Percentiles rank a stretch among this genome's conserved stretches.
phyloP scores from a whole-genome alignment of 768 basidiomycete species.

The Boletus barrowsii region DNA sequence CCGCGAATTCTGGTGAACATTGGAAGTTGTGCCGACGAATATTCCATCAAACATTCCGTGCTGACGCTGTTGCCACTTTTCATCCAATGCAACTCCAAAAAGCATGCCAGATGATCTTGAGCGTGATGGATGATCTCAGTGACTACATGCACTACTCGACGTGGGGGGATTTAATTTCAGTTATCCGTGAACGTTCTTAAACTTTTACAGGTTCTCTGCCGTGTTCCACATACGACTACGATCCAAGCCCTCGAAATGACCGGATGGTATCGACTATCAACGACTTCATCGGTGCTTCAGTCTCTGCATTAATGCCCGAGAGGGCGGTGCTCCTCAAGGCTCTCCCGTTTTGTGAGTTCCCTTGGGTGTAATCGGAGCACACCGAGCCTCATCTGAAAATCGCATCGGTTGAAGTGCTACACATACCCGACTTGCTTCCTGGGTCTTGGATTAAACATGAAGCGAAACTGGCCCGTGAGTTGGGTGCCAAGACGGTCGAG shows the following conservation, averaged over 20 bases:
- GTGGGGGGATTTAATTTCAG: not conserved
- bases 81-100: not conserved
- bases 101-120: not conserved
- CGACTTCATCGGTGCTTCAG: not conserved
- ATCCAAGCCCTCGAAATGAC: not conserved
- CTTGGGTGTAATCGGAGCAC: not conserved
- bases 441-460: not conserved
- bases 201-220: not conserved
- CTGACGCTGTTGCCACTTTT: not conserved
- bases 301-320: not conserved
- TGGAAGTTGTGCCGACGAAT: not conserved
- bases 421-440: not conserved
- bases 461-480: not conserved
- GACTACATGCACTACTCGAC: not conserved
- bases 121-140: not conserved
- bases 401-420: not conserved
- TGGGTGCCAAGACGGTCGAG: not conserved
- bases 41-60: not conserved
- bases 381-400: too few relatives aligned
- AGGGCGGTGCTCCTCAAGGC: not conserved
- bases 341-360: not conserved
- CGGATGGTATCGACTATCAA: not conserved
- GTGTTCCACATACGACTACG: not conserved
- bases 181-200: not conserved
- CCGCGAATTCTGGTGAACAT: not conserved